A percentile compares a stretch with the other conserved stretches of the same genome.
Evolutionary conservation across 129 eudicot genomes (phyloP).

Genomic region (Pseudognaphalium luteoalbum): DNA sequence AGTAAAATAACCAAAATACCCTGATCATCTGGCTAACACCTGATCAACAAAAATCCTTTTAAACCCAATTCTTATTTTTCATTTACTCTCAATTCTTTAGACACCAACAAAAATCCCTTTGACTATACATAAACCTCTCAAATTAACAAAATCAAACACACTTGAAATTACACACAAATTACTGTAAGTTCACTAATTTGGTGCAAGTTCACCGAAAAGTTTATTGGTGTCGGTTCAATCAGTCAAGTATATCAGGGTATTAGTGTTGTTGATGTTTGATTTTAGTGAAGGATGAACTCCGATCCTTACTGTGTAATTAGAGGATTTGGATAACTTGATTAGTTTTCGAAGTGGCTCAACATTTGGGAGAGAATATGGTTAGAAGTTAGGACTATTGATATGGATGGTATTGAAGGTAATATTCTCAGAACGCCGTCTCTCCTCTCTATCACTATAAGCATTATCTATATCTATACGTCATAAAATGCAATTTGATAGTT

Average conservation of each 20-base stretch:
- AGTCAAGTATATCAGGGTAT: slow-evolving; percentile 89
- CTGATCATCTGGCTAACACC: no score
- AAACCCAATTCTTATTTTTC: no score
- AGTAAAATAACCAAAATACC: no score
- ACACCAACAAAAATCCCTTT: no score
- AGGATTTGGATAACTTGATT: slow-evolving; percentile 70
- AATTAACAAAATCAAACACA: no score
- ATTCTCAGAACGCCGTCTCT: slow-evolving; percentile 94
- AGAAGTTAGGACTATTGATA: slow-evolving; percentile 82
- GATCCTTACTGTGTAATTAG: slow-evolving; percentile 69
- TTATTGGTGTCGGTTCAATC: slow-evolving; percentile 40
- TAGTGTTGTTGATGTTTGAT: slow-evolving; percentile 93
- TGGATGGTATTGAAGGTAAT: slow-evolving; percentile 95
- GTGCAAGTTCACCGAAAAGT: slow-evolving; percentile 25
- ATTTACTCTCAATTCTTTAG: no score
- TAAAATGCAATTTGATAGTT: no score
- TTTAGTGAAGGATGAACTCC: slow-evolving; percentile 87
- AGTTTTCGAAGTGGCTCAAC: slow-evolving; percentile 92
- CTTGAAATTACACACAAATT: no score
- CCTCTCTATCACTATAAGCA: slow-evolving; percentile 65
- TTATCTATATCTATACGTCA: no score
- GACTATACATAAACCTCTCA: no score
- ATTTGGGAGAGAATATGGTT: slow-evolving; percentile 75
- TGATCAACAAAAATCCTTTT: no score
- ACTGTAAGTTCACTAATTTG: no score